Conservation (phyloP, 768 basidiomycete species). For the Xanthoconium purpureum region DNA sequence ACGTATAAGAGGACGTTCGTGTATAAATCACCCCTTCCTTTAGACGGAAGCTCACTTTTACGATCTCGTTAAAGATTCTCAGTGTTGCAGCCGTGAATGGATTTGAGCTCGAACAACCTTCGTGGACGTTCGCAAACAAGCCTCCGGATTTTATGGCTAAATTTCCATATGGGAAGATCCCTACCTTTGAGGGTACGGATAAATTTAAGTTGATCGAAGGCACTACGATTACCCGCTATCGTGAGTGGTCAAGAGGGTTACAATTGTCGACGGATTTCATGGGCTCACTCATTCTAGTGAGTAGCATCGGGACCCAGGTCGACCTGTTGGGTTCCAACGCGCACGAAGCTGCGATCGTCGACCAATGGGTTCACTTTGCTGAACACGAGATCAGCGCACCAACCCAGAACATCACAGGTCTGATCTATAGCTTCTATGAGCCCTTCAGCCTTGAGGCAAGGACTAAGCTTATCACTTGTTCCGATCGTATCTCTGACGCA, state of each 20-base stretch:
- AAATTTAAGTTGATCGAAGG: slow-evolving; percentile 21
- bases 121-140: slow-evolving; percentile 15
- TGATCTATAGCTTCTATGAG: slow-evolving; percentile 1
- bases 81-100: slow-evolving; percentile 20
- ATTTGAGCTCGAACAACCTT: slow-evolving; percentile 10
- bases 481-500: background rate
- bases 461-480: too few relatives aligned
- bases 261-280: background rate
- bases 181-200: slow-evolving; percentile 19
- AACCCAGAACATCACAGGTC: background rate
- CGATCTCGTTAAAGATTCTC: slow-evolving; percentile 7
- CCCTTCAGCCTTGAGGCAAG: slow-evolving; percentile 9
- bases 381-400: slow-evolving; percentile 10
- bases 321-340: slow-evolving; percentile 8
- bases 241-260: slow-evolving; percentile 4
- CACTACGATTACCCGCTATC: slow-evolving; percentile 20
- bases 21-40: background rate
- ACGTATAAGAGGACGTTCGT: background rate
- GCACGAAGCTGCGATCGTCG: slow-evolving; percentile 9
- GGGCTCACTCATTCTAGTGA: background rate
- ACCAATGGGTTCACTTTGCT: slow-evolving; percentile 15
- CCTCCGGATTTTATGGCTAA: slow-evolving; percentile 11
- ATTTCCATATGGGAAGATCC: slow-evolving; percentile 23
- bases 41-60: background rate
- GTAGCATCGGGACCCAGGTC: slow-evolving; percentile 12